Percentiles rank a stretch among this genome's conserved stretches.
phyloP scores from a whole-genome alignment of 306 rosid species.

The Senna siamea region DNA sequence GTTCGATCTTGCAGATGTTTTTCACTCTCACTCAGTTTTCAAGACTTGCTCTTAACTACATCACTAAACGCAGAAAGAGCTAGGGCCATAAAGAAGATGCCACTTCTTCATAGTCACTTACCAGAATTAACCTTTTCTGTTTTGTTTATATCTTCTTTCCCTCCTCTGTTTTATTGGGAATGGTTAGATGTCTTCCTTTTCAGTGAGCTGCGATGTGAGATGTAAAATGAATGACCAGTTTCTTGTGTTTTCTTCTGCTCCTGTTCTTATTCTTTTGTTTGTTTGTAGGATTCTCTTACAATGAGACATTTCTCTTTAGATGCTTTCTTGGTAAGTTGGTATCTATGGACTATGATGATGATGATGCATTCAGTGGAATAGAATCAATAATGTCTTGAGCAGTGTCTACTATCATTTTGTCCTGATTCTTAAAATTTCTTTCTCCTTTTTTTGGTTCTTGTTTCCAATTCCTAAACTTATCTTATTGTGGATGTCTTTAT shows the following conservation, averaged over 20 bases:
- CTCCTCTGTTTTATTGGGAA: background rate
- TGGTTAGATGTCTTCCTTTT: background rate
- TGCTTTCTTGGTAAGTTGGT: background rate
- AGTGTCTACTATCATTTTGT: background rate
- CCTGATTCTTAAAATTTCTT: background rate
- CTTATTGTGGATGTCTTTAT: background rate
- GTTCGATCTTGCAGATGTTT: slow-evolving; percentile 62
- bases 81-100: slow-evolving; percentile 31
- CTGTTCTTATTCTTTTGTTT: background rate
- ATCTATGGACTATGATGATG: background rate
- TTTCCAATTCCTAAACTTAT: background rate
- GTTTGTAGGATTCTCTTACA: background rate
- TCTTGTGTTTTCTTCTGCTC: background rate
- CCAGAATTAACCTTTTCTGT: slow-evolving; percentile 19
- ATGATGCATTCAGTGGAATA: background rate
- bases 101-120: slow-evolving; percentile 24
- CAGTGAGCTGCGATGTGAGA: background rate
- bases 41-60: slow-evolving; percentile 56
- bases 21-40: slow-evolving; percentile 59
- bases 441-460: background rate
- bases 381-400: background rate
- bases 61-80: slow-evolving; percentile 47
- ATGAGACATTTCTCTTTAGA: slow-evolving; percentile 8
- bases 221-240: slow-evolving; percentile 1
- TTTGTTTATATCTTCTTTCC: slow-evolving; percentile 12